These are phyloP conservation scores for Russula brevipes DNA, from an alignment of 768 basidiomycete genomes.

Conservation along the genomic window DNA sequence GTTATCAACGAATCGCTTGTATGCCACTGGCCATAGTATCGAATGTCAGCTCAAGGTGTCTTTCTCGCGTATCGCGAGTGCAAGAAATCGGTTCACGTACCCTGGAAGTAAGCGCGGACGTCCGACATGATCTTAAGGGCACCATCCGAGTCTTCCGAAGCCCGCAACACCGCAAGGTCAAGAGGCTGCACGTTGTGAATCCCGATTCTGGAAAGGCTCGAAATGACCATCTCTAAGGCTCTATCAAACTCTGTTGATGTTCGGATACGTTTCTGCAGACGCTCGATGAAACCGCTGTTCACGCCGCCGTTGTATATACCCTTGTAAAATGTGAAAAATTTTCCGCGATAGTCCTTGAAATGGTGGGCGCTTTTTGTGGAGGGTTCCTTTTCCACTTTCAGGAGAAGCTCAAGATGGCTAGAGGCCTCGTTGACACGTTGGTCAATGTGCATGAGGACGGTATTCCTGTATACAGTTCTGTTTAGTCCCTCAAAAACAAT, in stretches of 20 bases:
- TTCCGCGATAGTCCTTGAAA: conserved; percentile 9
- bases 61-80: neutral
- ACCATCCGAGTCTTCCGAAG: conserved; percentile 47
- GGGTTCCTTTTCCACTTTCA: neutral
- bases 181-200: conserved; percentile 36
- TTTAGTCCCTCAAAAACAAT: neutral
- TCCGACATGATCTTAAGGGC: conserved; percentile 65
- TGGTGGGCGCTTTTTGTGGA: neutral
- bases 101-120: conserved; percentile 71
- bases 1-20: conserved; percentile 43
- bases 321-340: conserved; percentile 9
- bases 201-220: conserved; percentile 35
- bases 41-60: neutral
- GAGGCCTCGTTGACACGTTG: conserved; percentile 2
- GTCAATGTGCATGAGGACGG: neutral
- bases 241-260: neutral
- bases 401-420: neutral
- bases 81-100: conserved; percentile 33
- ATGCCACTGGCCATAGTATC: conserved; percentile 36
- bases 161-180: conserved; percentile 48
- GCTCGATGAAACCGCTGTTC: neutral
- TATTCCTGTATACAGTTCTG: neutral
- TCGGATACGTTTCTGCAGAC: neutral
- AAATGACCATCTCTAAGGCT: neutral
- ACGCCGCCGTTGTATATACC: neutral